phyloP scores from a whole-genome alignment of 2,329 filamentous ascomycete genomes.

The Aspergillus alliaceus region DNA sequence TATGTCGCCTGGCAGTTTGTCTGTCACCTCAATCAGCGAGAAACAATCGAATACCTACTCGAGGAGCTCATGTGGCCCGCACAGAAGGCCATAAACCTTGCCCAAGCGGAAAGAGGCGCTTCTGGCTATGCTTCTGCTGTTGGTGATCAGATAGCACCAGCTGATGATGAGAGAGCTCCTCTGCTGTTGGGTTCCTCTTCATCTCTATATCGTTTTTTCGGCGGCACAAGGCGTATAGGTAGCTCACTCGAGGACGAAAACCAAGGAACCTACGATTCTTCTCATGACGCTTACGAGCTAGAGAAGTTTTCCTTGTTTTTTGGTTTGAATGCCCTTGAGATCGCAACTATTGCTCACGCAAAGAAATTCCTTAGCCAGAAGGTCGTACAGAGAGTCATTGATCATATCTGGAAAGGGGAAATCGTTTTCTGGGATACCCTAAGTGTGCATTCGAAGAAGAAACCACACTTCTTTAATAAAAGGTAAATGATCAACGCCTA shows the following conservation, averaged over 20 bases:
- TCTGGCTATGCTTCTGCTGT: slow-evolving; percentile 13
- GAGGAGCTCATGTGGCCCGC: slow-evolving; percentile 47
- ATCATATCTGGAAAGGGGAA: slow-evolving; percentile 81
- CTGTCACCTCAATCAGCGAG: slow-evolving; percentile 54
- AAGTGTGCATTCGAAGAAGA: slow-evolving; percentile 71
- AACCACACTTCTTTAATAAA: slow-evolving; percentile 72
- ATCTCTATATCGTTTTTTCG: slow-evolving; percentile 26
- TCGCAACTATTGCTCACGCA: slow-evolving; percentile 75
- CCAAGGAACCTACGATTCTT: slow-evolving; percentile 28
- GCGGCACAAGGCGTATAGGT: slow-evolving; percentile 36
- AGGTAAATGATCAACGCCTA: slow-evolving; percentile 28
- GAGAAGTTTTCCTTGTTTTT: slow-evolving; percentile 69
- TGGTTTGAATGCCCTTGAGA: slow-evolving; percentile 81
- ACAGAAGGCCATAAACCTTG: slow-evolving; percentile 16
- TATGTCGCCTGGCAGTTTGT: slow-evolving; percentile 64
- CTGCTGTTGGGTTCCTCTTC: slow-evolving; percentile 28
- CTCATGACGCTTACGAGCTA: slow-evolving; percentile 55
- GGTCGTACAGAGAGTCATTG: slow-evolving; percentile 78
- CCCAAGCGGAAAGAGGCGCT: slow-evolving; percentile 22
- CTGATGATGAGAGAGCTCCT: slow-evolving; percentile 29
- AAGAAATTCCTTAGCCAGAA: slow-evolving; percentile 82
- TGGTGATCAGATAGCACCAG: slow-evolving; percentile 5
- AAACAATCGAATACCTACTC: slow-evolving; percentile 59
- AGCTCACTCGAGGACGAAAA: slow-evolving; percentile 52
- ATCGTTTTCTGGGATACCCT: slow-evolving; percentile 84